Evolutionary conservation across 768 basidiomycete genomes (phyloP).

Genomic region (Naganishia kalamii): DNA sequence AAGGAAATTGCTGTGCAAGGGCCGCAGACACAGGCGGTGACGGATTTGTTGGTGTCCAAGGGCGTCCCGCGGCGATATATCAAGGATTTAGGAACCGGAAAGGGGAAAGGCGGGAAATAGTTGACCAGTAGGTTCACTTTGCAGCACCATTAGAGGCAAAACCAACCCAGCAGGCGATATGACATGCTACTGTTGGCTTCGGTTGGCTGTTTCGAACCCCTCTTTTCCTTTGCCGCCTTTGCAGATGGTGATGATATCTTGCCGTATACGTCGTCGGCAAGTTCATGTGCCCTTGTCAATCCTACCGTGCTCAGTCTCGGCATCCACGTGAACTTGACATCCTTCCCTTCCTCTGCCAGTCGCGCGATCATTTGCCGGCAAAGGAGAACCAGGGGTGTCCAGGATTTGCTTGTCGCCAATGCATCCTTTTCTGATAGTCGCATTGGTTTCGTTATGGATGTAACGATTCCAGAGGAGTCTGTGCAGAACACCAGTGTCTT

Average conservation of each 20-base stretch:
- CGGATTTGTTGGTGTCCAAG: conserved; percentile 60
- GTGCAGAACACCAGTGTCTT: conserved; percentile 7
- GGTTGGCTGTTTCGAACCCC: not conserved
- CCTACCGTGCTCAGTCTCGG: conserved; percentile 9
- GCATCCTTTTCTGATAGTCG: not conserved
- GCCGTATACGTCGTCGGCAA: conserved; percentile 6
- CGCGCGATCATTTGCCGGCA: conserved; percentile 3
- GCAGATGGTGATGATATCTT: not conserved
- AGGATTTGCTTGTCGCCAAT: not conserved
- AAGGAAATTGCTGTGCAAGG: conserved; percentile 81
- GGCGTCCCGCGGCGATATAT: conserved; percentile 83
- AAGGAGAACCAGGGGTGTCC: not conserved
- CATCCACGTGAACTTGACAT: conserved; percentile 14
- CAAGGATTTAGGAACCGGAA: conserved; percentile 39
- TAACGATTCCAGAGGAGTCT: conserved; percentile 6
- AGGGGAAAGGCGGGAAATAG: conserved; percentile 10
- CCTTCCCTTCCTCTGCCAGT: conserved; percentile 7
- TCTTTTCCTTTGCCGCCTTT: not conserved
- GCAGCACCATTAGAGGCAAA: not conserved
- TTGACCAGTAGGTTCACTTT: not conserved
- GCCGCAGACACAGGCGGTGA: conserved; percentile 63
- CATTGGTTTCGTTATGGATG: not conserved
- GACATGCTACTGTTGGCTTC: not conserved
- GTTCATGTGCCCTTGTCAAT: not conserved
- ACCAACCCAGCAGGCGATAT: not conserved